A percentile compares a stretch with the other conserved stretches of the same genome.
These are phyloP conservation scores for Nitzschia sp. DNA, from an alignment of 108 stramenopile genomes.

Conservation along the genomic window DNA sequence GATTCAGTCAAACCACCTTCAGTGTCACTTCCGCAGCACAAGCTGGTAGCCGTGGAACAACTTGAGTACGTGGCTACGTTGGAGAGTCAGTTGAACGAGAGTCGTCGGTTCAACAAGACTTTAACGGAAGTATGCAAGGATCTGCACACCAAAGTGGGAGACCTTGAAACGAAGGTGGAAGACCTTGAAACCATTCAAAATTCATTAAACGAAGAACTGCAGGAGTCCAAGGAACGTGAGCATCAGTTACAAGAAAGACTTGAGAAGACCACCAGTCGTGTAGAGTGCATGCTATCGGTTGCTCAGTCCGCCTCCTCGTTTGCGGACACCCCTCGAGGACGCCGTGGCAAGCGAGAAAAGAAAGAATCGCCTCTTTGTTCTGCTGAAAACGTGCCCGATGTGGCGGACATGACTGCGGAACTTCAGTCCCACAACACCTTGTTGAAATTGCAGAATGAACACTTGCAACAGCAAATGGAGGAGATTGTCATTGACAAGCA, in stretches of 20 bases:
- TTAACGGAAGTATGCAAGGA: not conserved
- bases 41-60: not conserved
- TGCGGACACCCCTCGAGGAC: not conserved
- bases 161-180: not conserved
- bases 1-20: not conserved
- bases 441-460: too few relatives aligned
- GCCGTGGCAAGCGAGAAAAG: slow-evolving; percentile 6
- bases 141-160: too few relatives aligned
- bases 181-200: not conserved
- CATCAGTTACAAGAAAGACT: not conserved
- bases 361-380: too few relatives aligned
- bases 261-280: not conserved
- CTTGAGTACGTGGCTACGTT: not conserved
- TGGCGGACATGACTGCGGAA: too few relatives aligned
- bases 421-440: too few relatives aligned
- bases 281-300: not conserved
- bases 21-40: not conserved
- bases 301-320: not conserved
- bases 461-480: too few relatives aligned
- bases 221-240: not conserved
- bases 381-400: too few relatives aligned
- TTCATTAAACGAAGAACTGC: not conserved
- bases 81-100: not conserved
- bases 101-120: not conserved
- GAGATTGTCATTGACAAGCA: too few relatives aligned